Conservation (phyloP, 2,329 filamentous ascomycete species). For the Fusarium avenaceum region DNA sequence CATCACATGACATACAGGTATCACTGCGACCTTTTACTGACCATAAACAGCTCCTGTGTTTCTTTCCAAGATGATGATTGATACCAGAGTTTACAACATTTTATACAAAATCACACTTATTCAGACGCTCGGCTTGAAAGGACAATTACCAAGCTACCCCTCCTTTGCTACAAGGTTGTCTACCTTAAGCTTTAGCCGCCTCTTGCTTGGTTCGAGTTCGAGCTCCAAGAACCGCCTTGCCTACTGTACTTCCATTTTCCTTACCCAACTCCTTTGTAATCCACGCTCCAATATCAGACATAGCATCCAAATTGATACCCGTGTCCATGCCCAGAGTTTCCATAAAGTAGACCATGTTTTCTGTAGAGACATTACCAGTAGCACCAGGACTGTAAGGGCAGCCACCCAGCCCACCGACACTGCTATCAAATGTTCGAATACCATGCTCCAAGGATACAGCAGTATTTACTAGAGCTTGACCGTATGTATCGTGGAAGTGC, state of each 20-base stretch:
- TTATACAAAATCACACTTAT: background rate
- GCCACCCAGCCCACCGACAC: constrained; percentile 84
- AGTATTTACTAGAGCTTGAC: constrained; percentile 86
- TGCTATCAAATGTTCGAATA: constrained; percentile 82
- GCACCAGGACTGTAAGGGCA: constrained; percentile 89
- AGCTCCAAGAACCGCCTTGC: constrained; percentile 72
- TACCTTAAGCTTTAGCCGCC: constrained; percentile 34
- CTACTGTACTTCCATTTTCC: constrained; percentile 75
- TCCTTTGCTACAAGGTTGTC: background rate
- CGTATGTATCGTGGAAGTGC: constrained; percentile 92
- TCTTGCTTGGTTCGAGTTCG: constrained; percentile 52
- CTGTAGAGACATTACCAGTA: constrained; percentile 87
- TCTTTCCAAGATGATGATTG: background rate
- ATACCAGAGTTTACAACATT: background rate
- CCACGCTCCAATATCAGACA: constrained; percentile 79
- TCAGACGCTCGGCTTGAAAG: background rate
- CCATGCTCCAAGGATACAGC: constrained; percentile 83
- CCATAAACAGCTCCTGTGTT: background rate
- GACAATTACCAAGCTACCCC: constrained; percentile 10
- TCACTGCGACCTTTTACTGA: constrained; percentile 2
- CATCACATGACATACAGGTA: constrained; percentile 57
- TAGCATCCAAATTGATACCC: constrained; percentile 75
- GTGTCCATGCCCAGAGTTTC: constrained; percentile 81
- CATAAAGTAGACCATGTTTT: constrained; percentile 85
- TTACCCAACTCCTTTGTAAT: constrained; percentile 75